phyloP scores from a whole-genome alignment of 768 basidiomycete species.

The Leccinum boreale region DNA sequence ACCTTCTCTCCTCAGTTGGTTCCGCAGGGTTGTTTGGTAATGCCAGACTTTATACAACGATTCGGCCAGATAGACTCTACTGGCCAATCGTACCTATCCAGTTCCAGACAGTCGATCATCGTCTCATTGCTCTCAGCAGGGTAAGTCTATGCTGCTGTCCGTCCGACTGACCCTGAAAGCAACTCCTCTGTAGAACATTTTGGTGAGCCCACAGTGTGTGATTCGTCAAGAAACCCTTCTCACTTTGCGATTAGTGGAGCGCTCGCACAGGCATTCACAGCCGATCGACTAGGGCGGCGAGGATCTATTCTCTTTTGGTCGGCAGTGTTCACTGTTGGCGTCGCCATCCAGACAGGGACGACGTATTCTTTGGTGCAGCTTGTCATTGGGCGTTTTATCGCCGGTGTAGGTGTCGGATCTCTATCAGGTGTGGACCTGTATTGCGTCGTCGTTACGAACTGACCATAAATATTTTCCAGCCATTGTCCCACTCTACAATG shows the following conservation, averaged over 20 bases:
- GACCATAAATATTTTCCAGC: conserved; percentile 27
- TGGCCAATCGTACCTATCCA: conserved; percentile 51
- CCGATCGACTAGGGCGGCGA: conserved; percentile 67
- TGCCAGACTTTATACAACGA: conserved; percentile 70
- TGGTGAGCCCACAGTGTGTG: conserved; percentile 35
- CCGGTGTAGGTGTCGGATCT: conserved; percentile 76
- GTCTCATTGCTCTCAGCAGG: conserved; percentile 77
- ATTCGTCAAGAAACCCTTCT: not conserved
- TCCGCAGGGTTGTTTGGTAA: conserved; percentile 68
- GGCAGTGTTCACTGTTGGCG: conserved; percentile 66
- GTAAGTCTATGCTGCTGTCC: conserved; percentile 26
- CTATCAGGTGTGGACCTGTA: conserved; percentile 50
- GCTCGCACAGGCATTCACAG: conserved; percentile 67
- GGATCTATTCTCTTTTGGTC: conserved; percentile 78
- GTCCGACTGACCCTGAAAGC: not conserved
- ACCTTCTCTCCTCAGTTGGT: not conserved
- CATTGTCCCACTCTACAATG: conserved; percentile 69
- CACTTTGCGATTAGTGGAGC: conserved; percentile 47
- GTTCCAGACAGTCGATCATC: conserved; percentile 70
- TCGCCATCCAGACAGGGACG: conserved; percentile 68
- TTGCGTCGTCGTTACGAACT: not conserved
- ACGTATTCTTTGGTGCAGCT: conserved; percentile 59
- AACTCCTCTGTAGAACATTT: conserved; percentile 39
- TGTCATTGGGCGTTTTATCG: conserved; percentile 69
- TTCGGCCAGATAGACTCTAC: conserved; percentile 54